Evolutionary conservation across 768 basidiomycete species (phyloP), one percentile per base, ranked within the genome.

Genomic region (Tylopilus rubrobrunneus): DNA sequence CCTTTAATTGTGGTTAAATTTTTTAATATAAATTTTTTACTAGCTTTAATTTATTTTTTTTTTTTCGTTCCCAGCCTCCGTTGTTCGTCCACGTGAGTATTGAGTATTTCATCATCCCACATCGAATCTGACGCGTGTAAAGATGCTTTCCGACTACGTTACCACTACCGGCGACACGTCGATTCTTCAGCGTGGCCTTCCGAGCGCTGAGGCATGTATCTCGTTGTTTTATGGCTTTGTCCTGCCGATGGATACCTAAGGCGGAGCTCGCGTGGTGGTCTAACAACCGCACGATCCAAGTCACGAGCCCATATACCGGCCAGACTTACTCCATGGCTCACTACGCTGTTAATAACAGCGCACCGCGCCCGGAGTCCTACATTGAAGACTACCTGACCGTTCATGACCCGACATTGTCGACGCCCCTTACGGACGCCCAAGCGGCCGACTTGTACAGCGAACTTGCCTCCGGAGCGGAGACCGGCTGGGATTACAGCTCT

Each of bases 121-220:
- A 33, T 39, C 8, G 7, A 21, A 5, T 33, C 29, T 41, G 27
- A 63, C 9, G 15, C 39, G 9, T 9, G 17, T 44, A 21, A 60
- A 93, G 87, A 97, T 98, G 93, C 75, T 98, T 27, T 76, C 81
- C 17, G 81, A 83, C n/a, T 97, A 98, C 65, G 79, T 96, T 46
- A 69, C 76, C 3, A 78, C 76, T 4, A 86, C 82, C 8, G 81
- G 85, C 15, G 92, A 97, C 69, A 82, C 74, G 0, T 67, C 76
- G n/a, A 88, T 97, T 55, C 78, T 98, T 27, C 65, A 65, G 14
- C 83, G 92, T 29, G 95, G 88, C 3, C 73, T 98, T n/a, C 89
- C 92, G 51, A 72, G 93, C 27, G 89, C 89, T 5, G 90, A 94
- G 73, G 86, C 85, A 56, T 7, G 74, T 59, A 6, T 29, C 34